These are phyloP conservation scores for Aspergillus novofumigatus DNA, from an alignment of 2,329 filamentous ascomycete species.

Conservation along the genomic window DNA sequence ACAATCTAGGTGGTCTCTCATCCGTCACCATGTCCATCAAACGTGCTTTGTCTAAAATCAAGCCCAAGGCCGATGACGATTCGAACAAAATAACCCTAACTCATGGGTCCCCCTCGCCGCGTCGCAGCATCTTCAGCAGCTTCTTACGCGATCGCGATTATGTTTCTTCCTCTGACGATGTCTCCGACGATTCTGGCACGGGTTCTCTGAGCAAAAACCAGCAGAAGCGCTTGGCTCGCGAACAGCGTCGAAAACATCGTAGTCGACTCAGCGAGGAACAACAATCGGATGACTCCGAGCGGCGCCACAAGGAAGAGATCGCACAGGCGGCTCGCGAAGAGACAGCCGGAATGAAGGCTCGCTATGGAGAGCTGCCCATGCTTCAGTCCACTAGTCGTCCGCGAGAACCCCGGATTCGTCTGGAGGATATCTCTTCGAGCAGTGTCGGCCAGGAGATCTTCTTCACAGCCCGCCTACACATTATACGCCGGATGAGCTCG, in stretches of 20 bases:
- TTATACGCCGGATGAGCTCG: slow-evolving; percentile 74
- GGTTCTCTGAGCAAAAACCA: slow-evolving; percentile 43
- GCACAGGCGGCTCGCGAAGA: slow-evolving; percentile 49
- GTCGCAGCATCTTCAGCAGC: slow-evolving; percentile 38
- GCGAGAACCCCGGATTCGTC: slow-evolving; percentile 44
- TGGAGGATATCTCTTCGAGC: slow-evolving; percentile 50
- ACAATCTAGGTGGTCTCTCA: background rate
- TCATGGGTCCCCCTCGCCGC: slow-evolving; percentile 25
- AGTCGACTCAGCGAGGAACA: slow-evolving; percentile 43
- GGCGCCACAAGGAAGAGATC: slow-evolving; percentile 39
- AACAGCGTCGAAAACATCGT: slow-evolving; percentile 36
- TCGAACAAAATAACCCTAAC: slow-evolving; percentile 10
- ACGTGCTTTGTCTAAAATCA: slow-evolving; percentile 41
- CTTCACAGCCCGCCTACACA: slow-evolving; percentile 71
- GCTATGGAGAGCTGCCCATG: slow-evolving; percentile 56
- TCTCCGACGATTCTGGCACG: slow-evolving; percentile 33
- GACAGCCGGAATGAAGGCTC: slow-evolving; percentile 55
- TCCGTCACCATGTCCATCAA: slow-evolving; percentile 45
- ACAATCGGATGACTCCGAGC: slow-evolving; percentile 37
- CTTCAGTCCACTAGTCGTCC: slow-evolving; percentile 55
- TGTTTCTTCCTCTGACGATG: slow-evolving; percentile 41
- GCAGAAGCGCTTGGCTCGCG: slow-evolving; percentile 40
- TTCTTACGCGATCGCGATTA: slow-evolving; percentile 41
- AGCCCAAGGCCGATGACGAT: slow-evolving; percentile 24
- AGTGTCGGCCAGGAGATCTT: slow-evolving; percentile 56